A percentile compares a stretch with the other conserved stretches of the same genome.
These are phyloP conservation scores for Exserohilum rostratum DNA, from an alignment of 2,329 filamentous ascomycete species.

Conservation along the genomic window DNA sequence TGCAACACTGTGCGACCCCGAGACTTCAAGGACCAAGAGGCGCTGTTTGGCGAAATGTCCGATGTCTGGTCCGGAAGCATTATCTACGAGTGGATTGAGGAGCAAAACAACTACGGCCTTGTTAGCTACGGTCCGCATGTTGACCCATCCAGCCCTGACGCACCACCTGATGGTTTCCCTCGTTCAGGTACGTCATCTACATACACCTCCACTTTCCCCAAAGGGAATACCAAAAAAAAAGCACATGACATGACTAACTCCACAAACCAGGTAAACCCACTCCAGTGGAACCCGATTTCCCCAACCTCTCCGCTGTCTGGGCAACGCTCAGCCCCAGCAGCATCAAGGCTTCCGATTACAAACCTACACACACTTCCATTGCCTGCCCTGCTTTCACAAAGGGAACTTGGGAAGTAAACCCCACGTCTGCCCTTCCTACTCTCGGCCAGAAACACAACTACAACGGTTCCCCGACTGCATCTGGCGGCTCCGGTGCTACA, in stretches of 20 bases:
- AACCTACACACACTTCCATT: slow-evolving; percentile 65
- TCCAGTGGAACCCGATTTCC: slow-evolving; percentile 76
- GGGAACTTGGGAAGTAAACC: slow-evolving; percentile 74
- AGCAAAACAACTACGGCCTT: slow-evolving; percentile 81
- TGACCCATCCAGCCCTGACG: slow-evolving; percentile 50
- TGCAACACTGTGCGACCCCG: slow-evolving; percentile 72
- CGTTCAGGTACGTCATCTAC: slow-evolving; percentile 56
- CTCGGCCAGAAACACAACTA: slow-evolving; percentile 57
- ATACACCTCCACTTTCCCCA: not conserved
- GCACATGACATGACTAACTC: not conserved
- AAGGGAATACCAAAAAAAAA: not conserved
- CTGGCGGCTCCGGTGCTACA: slow-evolving; percentile 1
- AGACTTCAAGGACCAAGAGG: slow-evolving; percentile 72
- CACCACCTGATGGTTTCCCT: slow-evolving; percentile 70
- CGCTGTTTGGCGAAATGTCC: slow-evolving; percentile 80
- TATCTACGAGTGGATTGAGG: slow-evolving; percentile 89
- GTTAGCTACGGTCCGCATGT: slow-evolving; percentile 73
- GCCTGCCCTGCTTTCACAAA: slow-evolving; percentile 73
- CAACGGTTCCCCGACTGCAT: slow-evolving; percentile 6
- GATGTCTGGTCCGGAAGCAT: slow-evolving; percentile 77
- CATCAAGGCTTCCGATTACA: slow-evolving; percentile 69
- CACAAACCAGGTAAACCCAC: slow-evolving; percentile 64
- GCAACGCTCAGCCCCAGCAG: slow-evolving; percentile 72
- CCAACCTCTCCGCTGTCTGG: slow-evolving; percentile 79
- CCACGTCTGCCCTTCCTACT: slow-evolving; percentile 71